These are phyloP conservation scores for Cryomyces minteri DNA, from an alignment of 495 filamentous ascomycete species.

Conservation along the genomic window DNA sequence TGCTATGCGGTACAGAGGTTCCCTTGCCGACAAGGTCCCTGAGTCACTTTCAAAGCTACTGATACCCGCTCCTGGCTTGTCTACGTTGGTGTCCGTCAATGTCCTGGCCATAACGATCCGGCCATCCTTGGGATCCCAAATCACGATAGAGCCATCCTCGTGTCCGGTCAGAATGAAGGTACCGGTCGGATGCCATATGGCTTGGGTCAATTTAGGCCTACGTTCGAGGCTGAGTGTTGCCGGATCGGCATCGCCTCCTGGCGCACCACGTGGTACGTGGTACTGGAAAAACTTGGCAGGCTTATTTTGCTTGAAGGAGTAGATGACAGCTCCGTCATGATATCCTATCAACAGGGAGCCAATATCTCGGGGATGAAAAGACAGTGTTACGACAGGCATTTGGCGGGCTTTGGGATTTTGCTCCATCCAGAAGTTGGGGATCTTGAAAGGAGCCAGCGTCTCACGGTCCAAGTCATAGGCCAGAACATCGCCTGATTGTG, in stretches of 20 bases:
- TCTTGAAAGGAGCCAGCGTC: constrained; percentile 49
- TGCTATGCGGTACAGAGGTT: constrained; percentile 54
- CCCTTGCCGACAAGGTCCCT: constrained; percentile 34
- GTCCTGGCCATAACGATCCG: constrained; percentile 70
- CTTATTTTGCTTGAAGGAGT: constrained; percentile 78
- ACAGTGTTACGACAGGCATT: constrained; percentile 50
- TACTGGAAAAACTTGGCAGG: constrained; percentile 67
- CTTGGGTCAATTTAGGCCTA: constrained; percentile 55
- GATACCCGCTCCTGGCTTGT: constrained; percentile 35
- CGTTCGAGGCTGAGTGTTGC: constrained; percentile 30
- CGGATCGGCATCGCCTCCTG: constrained; percentile 58
- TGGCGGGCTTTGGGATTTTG: constrained; percentile 36
- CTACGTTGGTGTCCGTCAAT: constrained; percentile 49
- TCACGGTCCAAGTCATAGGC: constrained; percentile 83
- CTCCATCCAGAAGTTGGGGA: constrained; percentile 72
- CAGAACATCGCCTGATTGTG: constrained; percentile 45
- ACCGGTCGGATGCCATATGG: constrained; percentile 87
- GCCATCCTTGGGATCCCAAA: constrained; percentile 92
- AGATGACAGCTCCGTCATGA: constrained; percentile 67
- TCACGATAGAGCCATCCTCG: constrained; percentile 74
- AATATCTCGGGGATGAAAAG: constrained; percentile 80
- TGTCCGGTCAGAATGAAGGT: constrained; percentile 77
- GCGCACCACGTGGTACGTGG: constrained; percentile 61
- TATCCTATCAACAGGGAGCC: constrained; percentile 85
- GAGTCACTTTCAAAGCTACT: constrained; percentile 21